Evolutionary conservation across 371 early-diverging fungal species (phyloP).

Genomic region (Mucor saturninus): DNA sequence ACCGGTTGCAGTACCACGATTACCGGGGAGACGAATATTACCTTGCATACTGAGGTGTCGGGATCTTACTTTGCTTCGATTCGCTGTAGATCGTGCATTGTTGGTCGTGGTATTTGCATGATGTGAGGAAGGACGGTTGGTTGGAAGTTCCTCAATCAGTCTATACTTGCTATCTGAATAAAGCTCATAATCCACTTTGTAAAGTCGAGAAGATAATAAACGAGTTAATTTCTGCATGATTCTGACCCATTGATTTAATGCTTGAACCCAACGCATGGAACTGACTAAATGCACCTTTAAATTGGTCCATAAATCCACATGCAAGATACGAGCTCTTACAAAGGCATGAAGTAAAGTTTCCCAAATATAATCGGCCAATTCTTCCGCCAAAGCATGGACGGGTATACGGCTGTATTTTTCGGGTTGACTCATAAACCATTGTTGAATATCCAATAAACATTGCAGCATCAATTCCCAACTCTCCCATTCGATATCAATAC

Average conservation of each 20-base stretch:
- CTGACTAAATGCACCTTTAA: conserved; percentile 50
- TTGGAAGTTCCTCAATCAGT: conserved; percentile 18
- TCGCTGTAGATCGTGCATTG: conserved; percentile 1
- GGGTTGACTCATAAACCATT: conserved; percentile 55
- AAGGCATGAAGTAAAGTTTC: conserved; percentile 68
- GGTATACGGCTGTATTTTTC: conserved; percentile 56
- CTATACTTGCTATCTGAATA: conserved; percentile 20
- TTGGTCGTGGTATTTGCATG: neutral
- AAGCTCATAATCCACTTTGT: conserved; percentile 58
- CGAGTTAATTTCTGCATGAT: conserved; percentile 61
- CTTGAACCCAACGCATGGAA: conserved; percentile 55
- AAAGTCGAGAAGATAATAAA: conserved; percentile 51
- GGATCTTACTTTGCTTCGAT: conserved; percentile 15
- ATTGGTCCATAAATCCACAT: conserved; percentile 56
- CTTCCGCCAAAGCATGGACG: conserved; percentile 53
- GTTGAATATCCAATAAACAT: conserved; percentile 61
- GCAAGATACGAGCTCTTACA: conserved; percentile 55
- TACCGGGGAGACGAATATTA: conserved; percentile 6
- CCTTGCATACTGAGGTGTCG: conserved; percentile 35
- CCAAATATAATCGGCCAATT: conserved; percentile 58
- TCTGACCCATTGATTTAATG: conserved; percentile 65
- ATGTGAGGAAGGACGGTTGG: conserved; percentile 22
- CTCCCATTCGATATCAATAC: conserved; percentile 67
- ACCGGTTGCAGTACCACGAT: neutral
- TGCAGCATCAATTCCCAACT: conserved; percentile 62